Base-by-base conservation (phyloP, 768 basidiomycete genomes). In the Lyophyllum decastes region DNA sequence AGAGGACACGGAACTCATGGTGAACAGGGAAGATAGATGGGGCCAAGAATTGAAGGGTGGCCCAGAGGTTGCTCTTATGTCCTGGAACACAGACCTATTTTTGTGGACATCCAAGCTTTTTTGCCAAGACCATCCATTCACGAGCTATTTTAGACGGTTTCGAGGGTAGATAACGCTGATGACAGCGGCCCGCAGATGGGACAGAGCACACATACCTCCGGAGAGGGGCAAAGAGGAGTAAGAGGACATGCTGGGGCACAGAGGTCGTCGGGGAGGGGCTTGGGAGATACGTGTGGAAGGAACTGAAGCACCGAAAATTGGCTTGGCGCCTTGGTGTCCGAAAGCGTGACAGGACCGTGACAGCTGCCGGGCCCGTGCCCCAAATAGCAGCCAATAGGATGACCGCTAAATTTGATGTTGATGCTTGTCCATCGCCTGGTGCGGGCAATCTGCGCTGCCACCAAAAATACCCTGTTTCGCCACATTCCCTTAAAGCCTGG, bases 61-160 rank as follows among this genome's bases (percentile, higher is more conserved):
- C 67, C 67, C 72, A 73, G 68, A 70, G 67, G 67, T 70, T 69
- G 73, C 72, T 78, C 75, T 79, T 79, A 78, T 76, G 77, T 72
- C 73, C 70, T 73, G 65, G 69, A 41, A 69, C 63, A 65, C 68
- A 62, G 68, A 54, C 66, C 77, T 79, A 79, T 79, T 79, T 78
- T 78, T 79, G 72, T 71, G 66, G 55, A 64, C 60, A 62, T 59
- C 76, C 77, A 78, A 79, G 76, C 68, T 68, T 73, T 75, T 76
- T 74, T 78, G 78, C 77, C 78, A 79, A 79, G 78, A 64, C 70
- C 62, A 63, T 68, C 59, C 54, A 63, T 60, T 62, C 57, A 59
- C 68, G 72, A 68, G 72, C 75, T 77, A 77, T 77, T 77, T 78
- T 75, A 66, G 68, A 70, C 61, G 27, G 43, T 21, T 51, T 22